Evolutionary conservation across 2,329 filamentous ascomycete genomes (phyloP), one percentile per base, ranked within the genome.

Genomic region (Metarhizium brunneum): DNA sequence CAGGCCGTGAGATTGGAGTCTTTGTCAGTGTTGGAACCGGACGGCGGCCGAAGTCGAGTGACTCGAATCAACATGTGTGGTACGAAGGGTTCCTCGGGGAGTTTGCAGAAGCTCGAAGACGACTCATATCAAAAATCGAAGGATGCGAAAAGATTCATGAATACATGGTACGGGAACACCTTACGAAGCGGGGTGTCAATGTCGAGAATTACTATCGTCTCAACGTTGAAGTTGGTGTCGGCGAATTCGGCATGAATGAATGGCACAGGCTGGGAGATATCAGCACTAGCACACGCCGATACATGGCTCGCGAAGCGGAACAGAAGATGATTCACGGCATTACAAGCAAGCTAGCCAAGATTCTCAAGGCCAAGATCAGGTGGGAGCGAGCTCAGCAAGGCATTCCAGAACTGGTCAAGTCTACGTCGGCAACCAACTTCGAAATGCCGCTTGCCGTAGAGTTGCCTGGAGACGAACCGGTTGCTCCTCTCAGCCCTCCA

Each of bases 241-340:
- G 92, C 54, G 94, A 97, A 67, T 97, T 96, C 68, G 92, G 89
- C 53, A 97, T 99, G 91, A 99, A 97, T 67, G 94, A 97, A 69
- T 99, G 94, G 94, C 83, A 90, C 64, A 84, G 92, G 3, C 75
- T 97, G n/a, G 87, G 89, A 30, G 92, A 96, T 53, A 97, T 99
- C 72, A 96, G 90, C 74, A 96, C 90, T 14, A 87, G 87, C 66
- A 99, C 94, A 0, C 82, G 89, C 62, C 83, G 87, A 60, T 99
- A 97, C 67, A 81, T 99, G 54, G 76, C 79, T 7, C 86, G 86
- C 58, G 77, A 81, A 11, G 84, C 84, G 0, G 86, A 95, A 56
- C 88, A 95, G 68, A 80, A 75, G 62, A 88, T 90, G 80, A 89
- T 90, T 6, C 77, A 87, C 54, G 82, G 86, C 55, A 85, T 91